These are phyloP conservation scores for Aspergillus udagawae DNA, from an alignment of 2,329 filamentous ascomycete genomes.

Conservation along the genomic window DNA sequence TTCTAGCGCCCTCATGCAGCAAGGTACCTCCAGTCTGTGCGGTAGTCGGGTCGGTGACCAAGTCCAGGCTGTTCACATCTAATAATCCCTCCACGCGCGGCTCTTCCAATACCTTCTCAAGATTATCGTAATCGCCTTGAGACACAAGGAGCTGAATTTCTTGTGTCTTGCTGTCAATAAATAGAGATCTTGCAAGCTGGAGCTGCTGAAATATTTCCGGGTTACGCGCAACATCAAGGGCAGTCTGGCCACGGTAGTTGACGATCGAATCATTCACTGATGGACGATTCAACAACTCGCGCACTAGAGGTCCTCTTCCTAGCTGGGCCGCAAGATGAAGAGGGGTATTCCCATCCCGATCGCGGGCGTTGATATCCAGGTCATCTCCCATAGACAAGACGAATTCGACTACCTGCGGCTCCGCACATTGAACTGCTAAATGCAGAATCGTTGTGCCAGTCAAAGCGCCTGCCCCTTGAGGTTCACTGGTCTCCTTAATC, in stretches of 20 bases:
- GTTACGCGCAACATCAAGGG: slow-evolving; percentile 83
- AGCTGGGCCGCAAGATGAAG: slow-evolving; percentile 83
- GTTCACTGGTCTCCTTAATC: slow-evolving; percentile 59
- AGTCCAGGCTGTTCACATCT: slow-evolving; percentile 88
- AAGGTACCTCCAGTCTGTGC: slow-evolving; percentile 83
- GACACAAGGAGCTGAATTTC: slow-evolving; percentile 77
- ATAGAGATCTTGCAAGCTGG: slow-evolving; percentile 83
- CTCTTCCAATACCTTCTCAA: slow-evolving; percentile 80
- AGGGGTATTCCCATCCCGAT: slow-evolving; percentile 91
- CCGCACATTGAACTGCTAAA: slow-evolving; percentile 91
- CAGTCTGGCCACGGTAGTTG: slow-evolving; percentile 79
- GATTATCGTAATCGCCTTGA: slow-evolving; percentile 67
- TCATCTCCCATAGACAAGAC: slow-evolving; percentile 72
- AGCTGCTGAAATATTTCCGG: slow-evolving; percentile 95
- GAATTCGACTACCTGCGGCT: slow-evolving; percentile 87
- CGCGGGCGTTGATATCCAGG: slow-evolving; percentile 82
- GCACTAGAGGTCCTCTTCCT: slow-evolving; percentile 75
- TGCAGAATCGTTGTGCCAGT: slow-evolving; percentile 84
- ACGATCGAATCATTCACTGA: slow-evolving; percentile 82
- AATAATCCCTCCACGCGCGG: slow-evolving; percentile 78
- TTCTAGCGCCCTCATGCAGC: slow-evolving; percentile 87
- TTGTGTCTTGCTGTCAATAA: slow-evolving; percentile 79
- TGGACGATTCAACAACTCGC: slow-evolving; percentile 74
- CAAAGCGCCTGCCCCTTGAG: slow-evolving; percentile 41
- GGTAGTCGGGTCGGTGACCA: slow-evolving; percentile 75